Evolutionary conservation across 768 basidiomycete genomes (phyloP), one percentile per base, ranked within the genome.

Genomic region (Rhizopogon roseolus): DNA sequence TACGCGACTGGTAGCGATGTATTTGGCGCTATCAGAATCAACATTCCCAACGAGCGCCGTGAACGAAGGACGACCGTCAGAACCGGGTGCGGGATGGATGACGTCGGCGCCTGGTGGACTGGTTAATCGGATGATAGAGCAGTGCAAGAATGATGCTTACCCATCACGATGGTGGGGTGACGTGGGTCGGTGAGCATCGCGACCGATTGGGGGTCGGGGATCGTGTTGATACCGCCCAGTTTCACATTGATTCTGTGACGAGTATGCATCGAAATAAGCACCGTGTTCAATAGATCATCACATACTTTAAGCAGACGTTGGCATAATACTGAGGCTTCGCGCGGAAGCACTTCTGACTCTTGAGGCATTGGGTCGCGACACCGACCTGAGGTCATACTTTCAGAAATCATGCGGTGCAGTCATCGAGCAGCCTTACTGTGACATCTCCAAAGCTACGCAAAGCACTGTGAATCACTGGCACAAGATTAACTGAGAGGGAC

Each of bases 311-410:
- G 59, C 81, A 83, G 6, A 91, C 85, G 56, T 92, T 93, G 0
- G 90, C 90, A 55, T 77, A 92, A 60, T 91, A 93, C 57, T 92
- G 90, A 0, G 80, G 69, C 55, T 84, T 90, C 0, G 86, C 89
- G 4, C 78, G 71, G 58, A 69, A 76, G 62, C 86, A 87, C 60
- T 90, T 90, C 5, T 64, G 68, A 16, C 76, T 75, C 65, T 88
- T 88, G 60, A 92, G 60, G 64, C 90, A 92, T 57, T 92, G 90
- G 0, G 90, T 92, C 0, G 89, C 82, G 7, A 90, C 82, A 25
- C 90, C 90, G 60, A 78, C 75, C 82, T 86, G 62, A 32, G 14
- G 17, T 46, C 32, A 34, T 22, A 22, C 9, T 34, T 19, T 46
- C 19, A 46, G 32, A 46, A 1, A 19, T 46, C 32, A 22, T 16